Conservation (phyloP, 1,284 basidiomycete genomes). For the Coniferiporia weirii region DNA sequence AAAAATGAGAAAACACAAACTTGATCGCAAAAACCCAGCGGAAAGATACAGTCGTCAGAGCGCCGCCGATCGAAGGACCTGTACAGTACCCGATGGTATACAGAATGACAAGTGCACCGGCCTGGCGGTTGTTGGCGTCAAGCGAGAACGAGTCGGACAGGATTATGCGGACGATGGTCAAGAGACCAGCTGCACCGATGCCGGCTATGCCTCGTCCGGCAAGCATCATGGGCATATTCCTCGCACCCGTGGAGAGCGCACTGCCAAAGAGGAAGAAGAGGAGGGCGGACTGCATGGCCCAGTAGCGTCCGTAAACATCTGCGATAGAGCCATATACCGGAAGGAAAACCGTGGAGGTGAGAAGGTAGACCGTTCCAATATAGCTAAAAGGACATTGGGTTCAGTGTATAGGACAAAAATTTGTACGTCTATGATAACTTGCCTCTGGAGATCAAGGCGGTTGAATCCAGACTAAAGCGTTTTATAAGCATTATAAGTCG, state of each 20-base stretch:
- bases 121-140: slow-evolving; percentile 39
- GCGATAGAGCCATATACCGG: slow-evolving; percentile 46
- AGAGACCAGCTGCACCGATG: slow-evolving; percentile 42
- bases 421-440: too few relatives aligned
- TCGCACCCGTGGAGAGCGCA: slow-evolving; percentile 40
- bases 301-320: slow-evolving; percentile 43
- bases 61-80: slow-evolving; percentile 45
- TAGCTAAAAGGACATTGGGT: slow-evolving; percentile 22
- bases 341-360: slow-evolving; percentile 45
- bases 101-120: slow-evolving; percentile 36
- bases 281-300: slow-evolving; percentile 39
- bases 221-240: slow-evolving; percentile 38
- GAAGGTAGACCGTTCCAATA: slow-evolving; percentile 41
- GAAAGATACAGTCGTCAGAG: slow-evolving; percentile 35
- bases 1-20: slow-evolving; percentile 22
- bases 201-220: slow-evolving; percentile 42
- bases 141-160: slow-evolving; percentile 40
- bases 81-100: slow-evolving; percentile 40
- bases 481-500: too few relatives aligned
- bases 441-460: too few relatives aligned
- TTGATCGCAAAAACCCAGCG: slow-evolving; percentile 55
- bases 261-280: slow-evolving; percentile 43
- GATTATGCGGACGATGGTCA: slow-evolving; percentile 43
- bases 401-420: too few relatives aligned
- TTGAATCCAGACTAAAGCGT: too few relatives aligned